A percentile compares a stretch with the other conserved stretches of the same genome.
Conservation (phyloP, 805 yeast genomes). For the Wickerhamomyces bovis region DNA sequence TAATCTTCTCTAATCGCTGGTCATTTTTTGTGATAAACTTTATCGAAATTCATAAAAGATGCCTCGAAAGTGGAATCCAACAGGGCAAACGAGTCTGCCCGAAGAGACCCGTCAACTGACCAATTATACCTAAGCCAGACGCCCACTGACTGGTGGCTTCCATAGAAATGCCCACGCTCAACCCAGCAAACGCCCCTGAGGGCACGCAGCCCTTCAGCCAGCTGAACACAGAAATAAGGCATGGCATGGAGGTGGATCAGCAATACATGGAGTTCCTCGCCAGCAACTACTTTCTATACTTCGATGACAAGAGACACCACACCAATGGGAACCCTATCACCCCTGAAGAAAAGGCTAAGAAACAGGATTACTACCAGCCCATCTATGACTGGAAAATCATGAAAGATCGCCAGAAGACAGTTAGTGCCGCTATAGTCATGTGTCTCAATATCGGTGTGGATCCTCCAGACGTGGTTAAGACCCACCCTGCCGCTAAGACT, state of each 20-base stretch:
- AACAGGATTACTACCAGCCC: constrained; percentile 54
- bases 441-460: constrained; percentile 93
- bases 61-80: not conserved
- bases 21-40: not conserved
- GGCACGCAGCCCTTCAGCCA: constrained; percentile 22
- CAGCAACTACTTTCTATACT: constrained; percentile 72
- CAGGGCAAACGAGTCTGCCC: not conserved
- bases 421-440: constrained; percentile 84
- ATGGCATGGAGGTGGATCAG: constrained; percentile 64
- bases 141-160: not conserved
- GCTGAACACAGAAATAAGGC: constrained; percentile 54
- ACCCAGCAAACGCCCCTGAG: not conserved
- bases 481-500: constrained; percentile 84
- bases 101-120: not conserved
- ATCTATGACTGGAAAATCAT: constrained; percentile 87
- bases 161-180: not conserved
- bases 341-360: constrained; percentile 42
- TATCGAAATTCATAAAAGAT: not conserved
- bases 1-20: not conserved
- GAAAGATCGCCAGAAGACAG: constrained; percentile 87
- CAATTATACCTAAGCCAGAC: not conserved
- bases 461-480: constrained; percentile 92
- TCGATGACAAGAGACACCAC: constrained; percentile 86
- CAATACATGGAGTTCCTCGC: constrained; percentile 51
- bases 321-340: constrained; percentile 80